Conservation (phyloP, 768 basidiomycete genomes). For the Tulasnella sp. region DNA sequence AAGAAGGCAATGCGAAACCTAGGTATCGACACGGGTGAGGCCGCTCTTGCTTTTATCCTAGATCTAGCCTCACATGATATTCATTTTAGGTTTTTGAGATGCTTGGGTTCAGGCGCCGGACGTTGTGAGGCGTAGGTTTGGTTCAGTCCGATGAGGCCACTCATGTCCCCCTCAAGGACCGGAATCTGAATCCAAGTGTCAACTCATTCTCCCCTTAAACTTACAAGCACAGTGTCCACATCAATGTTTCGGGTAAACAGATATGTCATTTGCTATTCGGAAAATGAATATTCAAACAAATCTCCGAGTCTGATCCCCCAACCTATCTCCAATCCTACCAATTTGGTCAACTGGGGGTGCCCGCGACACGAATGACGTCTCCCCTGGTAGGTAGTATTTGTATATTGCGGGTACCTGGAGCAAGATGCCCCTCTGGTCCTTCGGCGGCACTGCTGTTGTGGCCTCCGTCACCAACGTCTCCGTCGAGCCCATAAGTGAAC, state of each 20-base stretch:
- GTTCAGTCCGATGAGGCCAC: no score
- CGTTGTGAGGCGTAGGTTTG: no score
- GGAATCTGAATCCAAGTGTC: no score
- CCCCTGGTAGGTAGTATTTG: constrained; percentile 40
- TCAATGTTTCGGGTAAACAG: no score
- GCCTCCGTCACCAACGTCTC: constrained; percentile 1
- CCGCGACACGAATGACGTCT: constrained; percentile 58
- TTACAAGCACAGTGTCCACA: no score
- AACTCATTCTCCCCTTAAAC: no score
- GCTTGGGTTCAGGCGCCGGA: no score
- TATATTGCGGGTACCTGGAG: constrained; percentile 34
- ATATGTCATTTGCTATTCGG: no score
- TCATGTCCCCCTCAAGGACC: no score
- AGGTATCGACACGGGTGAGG: background rate
- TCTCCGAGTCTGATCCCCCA: background rate
- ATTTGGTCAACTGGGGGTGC: constrained; percentile 57
- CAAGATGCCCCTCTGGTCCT: constrained; percentile 35
- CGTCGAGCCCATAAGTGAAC: background rate
- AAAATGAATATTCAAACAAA: background rate
- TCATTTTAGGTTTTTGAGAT: no score
- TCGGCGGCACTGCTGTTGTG: background rate
- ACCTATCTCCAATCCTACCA: constrained; percentile 35
- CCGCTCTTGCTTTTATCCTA: no score
- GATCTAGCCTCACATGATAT: no score
- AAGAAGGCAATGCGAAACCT: background rate